phyloP scores from a whole-genome alignment of 2,329 filamentous ascomycete genomes.

The Aspergillus arachidicola region DNA sequence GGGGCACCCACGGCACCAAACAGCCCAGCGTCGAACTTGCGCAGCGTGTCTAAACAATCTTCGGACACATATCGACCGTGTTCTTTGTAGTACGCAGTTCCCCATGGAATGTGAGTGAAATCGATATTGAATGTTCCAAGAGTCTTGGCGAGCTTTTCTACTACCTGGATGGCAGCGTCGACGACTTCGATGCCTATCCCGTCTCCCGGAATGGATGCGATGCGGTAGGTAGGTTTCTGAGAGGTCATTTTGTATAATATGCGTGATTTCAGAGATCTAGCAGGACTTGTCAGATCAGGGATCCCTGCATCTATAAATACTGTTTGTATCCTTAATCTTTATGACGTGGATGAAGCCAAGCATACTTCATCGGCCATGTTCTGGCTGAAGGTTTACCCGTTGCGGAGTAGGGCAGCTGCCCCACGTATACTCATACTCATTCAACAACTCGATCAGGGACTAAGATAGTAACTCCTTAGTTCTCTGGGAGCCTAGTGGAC shows the following conservation, averaged over 20 bases:
- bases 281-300: not conserved
- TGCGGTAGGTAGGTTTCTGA: slow-evolving; percentile 37
- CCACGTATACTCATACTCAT: not conserved
- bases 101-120: slow-evolving; percentile 51
- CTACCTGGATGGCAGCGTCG: slow-evolving; percentile 53
- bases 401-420: not conserved
- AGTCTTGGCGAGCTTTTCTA: slow-evolving; percentile 49
- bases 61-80: slow-evolving; percentile 57
- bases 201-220: slow-evolving; percentile 65
- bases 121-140: slow-evolving; percentile 52
- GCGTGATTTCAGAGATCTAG: not conserved
- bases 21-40: slow-evolving; percentile 57
- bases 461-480: not conserved
- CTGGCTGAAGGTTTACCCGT: slow-evolving; percentile 12
- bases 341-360: not conserved
- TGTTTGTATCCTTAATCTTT: not conserved
- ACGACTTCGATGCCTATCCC: slow-evolving; percentile 68
- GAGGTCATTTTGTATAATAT: slow-evolving; percentile 2
- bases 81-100: slow-evolving; percentile 47
- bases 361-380: not conserved
- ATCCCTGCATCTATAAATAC: not conserved
- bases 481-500: not conserved
- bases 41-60: slow-evolving; percentile 54
- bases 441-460: not conserved
- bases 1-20: slow-evolving; percentile 64